Evolutionary conservation across 148 eudicot genomes (phyloP), one percentile per base, ranked within the genome.

Genomic region (Salicornia ramosissima): DNA sequence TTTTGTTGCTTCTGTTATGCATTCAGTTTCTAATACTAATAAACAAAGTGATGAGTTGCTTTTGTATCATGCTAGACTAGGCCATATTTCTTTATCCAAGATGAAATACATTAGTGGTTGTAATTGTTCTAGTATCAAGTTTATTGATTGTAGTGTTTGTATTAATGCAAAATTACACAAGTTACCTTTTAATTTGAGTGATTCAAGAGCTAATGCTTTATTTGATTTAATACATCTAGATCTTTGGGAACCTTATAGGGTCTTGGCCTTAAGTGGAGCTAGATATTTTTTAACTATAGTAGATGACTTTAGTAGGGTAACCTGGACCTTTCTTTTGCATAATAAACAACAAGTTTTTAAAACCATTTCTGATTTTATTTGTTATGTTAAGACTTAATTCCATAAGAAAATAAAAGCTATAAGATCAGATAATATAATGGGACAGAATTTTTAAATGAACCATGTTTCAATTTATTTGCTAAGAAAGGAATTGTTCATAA

Each of bases 161-260:
- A 1, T 21, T 1, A 1, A 22, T 0, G 12, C 59, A 2, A 30
- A 67, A 18, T 22, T 15, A 0, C 71, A 66, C 6, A 66, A 26
- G 21, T 3, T 28, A 1, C 56, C 70, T 4, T 47, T 67, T 11
- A 0, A 6, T 28, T 1, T 4, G 0, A 67, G 70, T n/a, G 19
- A 0, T 7, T 29, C 25, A 12, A 50, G 21, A 4, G 58, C 29
- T 8, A 7, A 0, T 2, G 10, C 11, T 0, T 4, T 5, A 3
- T 50, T 67, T 67, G 59, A 51, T 2, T 10, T 67, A 0, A 24
- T 67, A 1, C 58, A 67, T 19, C 5, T 67, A 6, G 45, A 51
- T 6, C n/a, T 67, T 2, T 67, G 42, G 59, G 59, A 45, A n/a
- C 71, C 71, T 5, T 49, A 50, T 21, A 67, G 22, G 3, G 29